phyloP scores from a whole-genome alignment of 345 rosid species.

The Iberis pinnata region DNA sequence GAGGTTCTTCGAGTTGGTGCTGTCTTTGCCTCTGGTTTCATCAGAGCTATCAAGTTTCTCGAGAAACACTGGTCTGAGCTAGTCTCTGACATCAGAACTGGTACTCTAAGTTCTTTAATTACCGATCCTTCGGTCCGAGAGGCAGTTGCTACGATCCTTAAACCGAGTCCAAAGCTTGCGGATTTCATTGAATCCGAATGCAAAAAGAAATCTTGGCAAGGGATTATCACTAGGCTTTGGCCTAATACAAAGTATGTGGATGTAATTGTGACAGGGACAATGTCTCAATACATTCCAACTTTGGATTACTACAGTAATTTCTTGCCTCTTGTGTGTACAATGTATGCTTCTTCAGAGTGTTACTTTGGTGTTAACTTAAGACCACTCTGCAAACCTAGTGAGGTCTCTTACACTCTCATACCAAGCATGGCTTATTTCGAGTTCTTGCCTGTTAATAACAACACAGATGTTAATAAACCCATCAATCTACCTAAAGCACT shows the following conservation, averaged over 20 bases:
- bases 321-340: slow-evolving; percentile 89
- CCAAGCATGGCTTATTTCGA: slow-evolving; percentile 95
- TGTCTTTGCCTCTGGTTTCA: slow-evolving; percentile 79
- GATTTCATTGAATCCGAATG: slow-evolving; percentile 51
- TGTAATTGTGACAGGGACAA: slow-evolving; percentile 96
- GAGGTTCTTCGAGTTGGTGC: slow-evolving; percentile 81
- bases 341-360: slow-evolving; percentile 98
- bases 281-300: slow-evolving; percentile 95
- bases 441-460: slow-evolving; percentile 74
- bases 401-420: slow-evolving; percentile 81
- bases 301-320: slow-evolving; percentile 84
- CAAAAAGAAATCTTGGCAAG: slow-evolving; percentile 50
- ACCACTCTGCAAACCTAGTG: slow-evolving; percentile 79
- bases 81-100: slow-evolving; percentile 47
- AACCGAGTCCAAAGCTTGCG: slow-evolving; percentile 56
- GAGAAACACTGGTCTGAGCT: slow-evolving; percentile 56
- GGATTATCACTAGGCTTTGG: slow-evolving; percentile 70
- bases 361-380: slow-evolving; percentile 84
- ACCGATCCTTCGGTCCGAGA: slow-evolving; percentile 54
- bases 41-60: slow-evolving; percentile 68
- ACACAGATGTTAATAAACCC: slow-evolving; percentile 51
- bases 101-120: slow-evolving; percentile 43
- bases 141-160: slow-evolving; percentile 50
- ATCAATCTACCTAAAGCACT: slow-evolving; percentile 61
- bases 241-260: slow-evolving; percentile 82